These are phyloP conservation scores for Penicillium sp. DNA, from an alignment of 2,329 filamentous ascomycete genomes.

Conservation along the genomic window DNA sequence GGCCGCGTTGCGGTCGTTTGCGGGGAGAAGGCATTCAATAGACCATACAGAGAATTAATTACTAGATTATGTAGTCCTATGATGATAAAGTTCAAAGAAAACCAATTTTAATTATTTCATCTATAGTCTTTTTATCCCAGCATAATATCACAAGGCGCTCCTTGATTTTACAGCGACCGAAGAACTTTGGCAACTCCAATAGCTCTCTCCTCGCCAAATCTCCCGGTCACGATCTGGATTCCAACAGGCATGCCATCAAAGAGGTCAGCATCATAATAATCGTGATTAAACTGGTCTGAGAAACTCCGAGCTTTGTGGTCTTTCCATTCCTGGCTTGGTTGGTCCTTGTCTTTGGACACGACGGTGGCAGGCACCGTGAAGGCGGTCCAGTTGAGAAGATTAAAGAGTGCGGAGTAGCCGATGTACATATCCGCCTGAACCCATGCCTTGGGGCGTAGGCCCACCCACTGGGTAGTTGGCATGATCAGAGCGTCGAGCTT, in stretches of 20 bases:
- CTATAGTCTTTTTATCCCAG: neutral
- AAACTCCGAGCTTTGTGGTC: slow-evolving; percentile 27
- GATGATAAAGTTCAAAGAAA: neutral
- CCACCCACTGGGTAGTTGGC: slow-evolving; percentile 29
- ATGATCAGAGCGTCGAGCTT: slow-evolving; percentile 31
- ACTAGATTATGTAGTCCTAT: neutral
- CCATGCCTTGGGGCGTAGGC: slow-evolving; percentile 27
- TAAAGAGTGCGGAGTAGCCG: slow-evolving; percentile 33
- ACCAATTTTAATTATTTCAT: neutral
- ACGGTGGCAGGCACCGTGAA: slow-evolving; percentile 30
- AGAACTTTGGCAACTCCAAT: slow-evolving; percentile 29
- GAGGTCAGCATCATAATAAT: slow-evolving; percentile 29
- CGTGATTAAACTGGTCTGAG: slow-evolving; percentile 28
- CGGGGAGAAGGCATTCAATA: neutral
- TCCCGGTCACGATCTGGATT: slow-evolving; percentile 29
- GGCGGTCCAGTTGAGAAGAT: slow-evolving; percentile 30
- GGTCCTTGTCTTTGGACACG: slow-evolving; percentile 10
- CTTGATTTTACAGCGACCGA: slow-evolving; percentile 3
- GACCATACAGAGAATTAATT: neutral
- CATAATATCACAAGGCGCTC: too few species aligned
- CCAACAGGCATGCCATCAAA: slow-evolving; percentile 32
- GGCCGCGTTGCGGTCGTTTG: neutral
- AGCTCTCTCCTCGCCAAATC: slow-evolving; percentile 31
- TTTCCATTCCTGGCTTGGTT: slow-evolving; percentile 25
- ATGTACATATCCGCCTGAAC: slow-evolving; percentile 30